Conservation (phyloP, 2,329 filamentous ascomycete species). For the Kalaharituber pfeilii region DNA sequence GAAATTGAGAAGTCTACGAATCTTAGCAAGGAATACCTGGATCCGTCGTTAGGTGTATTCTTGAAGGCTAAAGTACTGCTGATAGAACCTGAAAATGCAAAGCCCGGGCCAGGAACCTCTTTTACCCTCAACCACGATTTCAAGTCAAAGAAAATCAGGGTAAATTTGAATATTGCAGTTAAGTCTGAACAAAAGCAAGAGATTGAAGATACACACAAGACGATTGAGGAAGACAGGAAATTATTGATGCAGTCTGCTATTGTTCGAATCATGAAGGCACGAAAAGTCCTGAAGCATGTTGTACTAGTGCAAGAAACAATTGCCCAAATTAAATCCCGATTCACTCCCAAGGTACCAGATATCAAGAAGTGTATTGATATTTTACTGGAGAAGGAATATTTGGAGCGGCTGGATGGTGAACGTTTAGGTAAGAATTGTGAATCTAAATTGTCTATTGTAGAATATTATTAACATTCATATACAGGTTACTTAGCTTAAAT, state of each 20-base stretch:
- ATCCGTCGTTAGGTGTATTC: slow-evolving; percentile 70
- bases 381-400: slow-evolving; percentile 93
- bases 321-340: slow-evolving; percentile 80
- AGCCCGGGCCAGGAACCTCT: slow-evolving; percentile 57
- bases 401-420: slow-evolving; percentile 86
- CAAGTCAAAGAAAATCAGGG: slow-evolving; percentile 95
- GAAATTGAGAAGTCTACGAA: slow-evolving; percentile 71
- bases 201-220: slow-evolving; percentile 95
- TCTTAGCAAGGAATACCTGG: slow-evolving; percentile 63
- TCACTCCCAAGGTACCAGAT: slow-evolving; percentile 79
- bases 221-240: slow-evolving; percentile 95
- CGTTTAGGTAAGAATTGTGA: slow-evolving; percentile 89
- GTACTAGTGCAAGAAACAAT: slow-evolving; percentile 92
- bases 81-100: slow-evolving; percentile 52
- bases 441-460: slow-evolving; percentile 53
- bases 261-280: slow-evolving; percentile 98
- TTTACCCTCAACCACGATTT: slow-evolving; percentile 86
- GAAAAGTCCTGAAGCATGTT: slow-evolving; percentile 96
- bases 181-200: slow-evolving; percentile 95
- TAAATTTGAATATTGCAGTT: slow-evolving; percentile 88
- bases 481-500: slow-evolving; percentile 18
- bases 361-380: slow-evolving; percentile 99
- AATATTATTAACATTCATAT: neutral
- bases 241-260: slow-evolving; percentile 96
- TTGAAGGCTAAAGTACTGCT: slow-evolving; percentile 82